Base-by-base conservation (phyloP, 176 grass and related monocot species). In the Stipa capillata region DNA sequence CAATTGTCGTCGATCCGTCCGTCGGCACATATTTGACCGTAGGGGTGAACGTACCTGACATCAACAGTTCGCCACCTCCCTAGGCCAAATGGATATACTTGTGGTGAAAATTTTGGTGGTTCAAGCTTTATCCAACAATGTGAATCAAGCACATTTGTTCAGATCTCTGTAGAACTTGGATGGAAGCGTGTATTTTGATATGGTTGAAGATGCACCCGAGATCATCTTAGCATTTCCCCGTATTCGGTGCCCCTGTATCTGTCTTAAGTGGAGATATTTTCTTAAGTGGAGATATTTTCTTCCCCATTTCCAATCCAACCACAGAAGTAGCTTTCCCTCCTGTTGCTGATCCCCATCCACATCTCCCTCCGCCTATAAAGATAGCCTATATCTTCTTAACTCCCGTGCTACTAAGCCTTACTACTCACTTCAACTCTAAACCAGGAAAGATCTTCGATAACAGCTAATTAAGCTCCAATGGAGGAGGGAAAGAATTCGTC, bases 331-430 rank as follows among this genome's bases (percentile, higher is more conserved):
- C 83, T 79, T 41, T 78, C 64, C 1, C 23, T 40, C 0, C 3
- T 15, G 42, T 69, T 2, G 15, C 41, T 24, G 24, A 47, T 52
- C 54, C 21, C 37, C 35, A 43, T 33, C 43, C 14, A 17, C 35
- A 15, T 33, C 59, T 45, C 62, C 21, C 25, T 29, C 40, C 28
- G 4, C 43, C 65, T 85, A 79, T 79, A 85, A 85, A 78, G 68
- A 60, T 20, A 29, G 43, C 24, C 10, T 0, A 2, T 21, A 73
- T 64, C 44, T 0, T 50, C 43, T 39, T 51, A 27, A 20, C 56
- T 73, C 34, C 13, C 4, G 12, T 18, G 34, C 74, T 50, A 16
- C 41, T 69, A 69, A 18, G n/a, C 41, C 14, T 69, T 41, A 32
- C 23, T 41, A 1, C 25, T 37, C 18, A 13, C 29, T 24, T 20